Base-by-base conservation (phyloP, 495 filamentous ascomycete species). In the Aspergillus sparsus region DNA sequence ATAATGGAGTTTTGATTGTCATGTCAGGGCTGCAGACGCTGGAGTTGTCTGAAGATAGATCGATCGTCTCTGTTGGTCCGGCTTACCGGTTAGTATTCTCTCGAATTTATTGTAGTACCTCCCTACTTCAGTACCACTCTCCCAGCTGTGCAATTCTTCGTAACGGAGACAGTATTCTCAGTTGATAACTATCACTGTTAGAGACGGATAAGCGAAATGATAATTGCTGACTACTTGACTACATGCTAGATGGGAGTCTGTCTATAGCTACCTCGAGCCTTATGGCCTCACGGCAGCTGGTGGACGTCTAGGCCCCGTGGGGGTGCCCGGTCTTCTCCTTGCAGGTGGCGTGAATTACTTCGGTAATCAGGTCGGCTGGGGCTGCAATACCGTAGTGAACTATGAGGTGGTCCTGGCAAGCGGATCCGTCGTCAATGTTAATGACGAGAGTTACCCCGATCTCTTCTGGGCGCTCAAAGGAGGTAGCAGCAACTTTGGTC, bases 371-470 rank as follows among this genome's bases (percentile, higher is more conserved):
- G 63, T 76, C 12, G 83, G 84, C 9, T 83, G 75, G 51, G 76
- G 65, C 11, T 82, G 77, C 62, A 78, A 85, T 65, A 81, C 66
- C 12, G 80, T 85, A 1, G 57, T 72, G 36, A 74, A 75, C 50
- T 86, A 76, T 41, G 82, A 87, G 71, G 80, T 89, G 5, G 84
- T 87, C 2, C 82, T 84, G 7, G 80, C 84, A 16, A 77, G 87
- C 64, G 84, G 83, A 6, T 72, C 74, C 18, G 76, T 88, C 49
- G 70, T 82, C 31, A 66, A 83, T 33, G 86, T 77, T 10, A 87
- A 73, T 70, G 67, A 74, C 46, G 68, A 62, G 3, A 64, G 73
- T n/a, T 73, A 87, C 60, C 49, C 73, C 2, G 85, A 88, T 68
- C 78, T 89, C 5, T 87, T 83, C 71, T 86, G 77, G 74, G 83